Percentiles rank a stretch among this genome's conserved stretches.
These are phyloP conservation scores for Allium sativum DNA, from an alignment of 106 monocot genomes.

Conservation along the genomic window DNA sequence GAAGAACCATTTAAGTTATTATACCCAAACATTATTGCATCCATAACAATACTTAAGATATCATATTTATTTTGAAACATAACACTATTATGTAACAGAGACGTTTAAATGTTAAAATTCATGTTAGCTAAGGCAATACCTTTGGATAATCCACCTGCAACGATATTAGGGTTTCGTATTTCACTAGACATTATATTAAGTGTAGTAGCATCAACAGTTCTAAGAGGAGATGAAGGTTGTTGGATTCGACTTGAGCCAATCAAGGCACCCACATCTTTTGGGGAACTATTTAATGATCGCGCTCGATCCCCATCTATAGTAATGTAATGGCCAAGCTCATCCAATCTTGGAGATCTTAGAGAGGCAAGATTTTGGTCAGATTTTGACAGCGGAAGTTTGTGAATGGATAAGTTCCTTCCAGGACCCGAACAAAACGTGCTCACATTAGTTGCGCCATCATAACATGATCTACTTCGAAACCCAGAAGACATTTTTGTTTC, in stretches of 20 bases:
- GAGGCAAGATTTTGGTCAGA: conserved; percentile 56
- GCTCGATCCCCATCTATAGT: conserved; percentile 25
- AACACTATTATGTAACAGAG: not conserved
- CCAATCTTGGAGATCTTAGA: conserved; percentile 31
- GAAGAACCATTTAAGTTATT: no score
- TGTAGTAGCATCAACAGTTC: conserved; percentile 10
- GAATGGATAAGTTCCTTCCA: conserved; percentile 22
- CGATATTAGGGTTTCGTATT: conserved; percentile 13
- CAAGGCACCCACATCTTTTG: conserved; percentile 20
- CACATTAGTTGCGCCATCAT: conserved; percentile 20
- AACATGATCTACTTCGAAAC: conserved; percentile 18
- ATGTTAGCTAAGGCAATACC: conserved; percentile 22
- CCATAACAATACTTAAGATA: no score
- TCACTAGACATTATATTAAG: conserved; percentile 17
- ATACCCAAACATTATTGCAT: no score
- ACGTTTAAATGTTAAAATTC: not conserved
- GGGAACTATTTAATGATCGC: conserved; percentile 17
- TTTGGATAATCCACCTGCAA: conserved; percentile 15
- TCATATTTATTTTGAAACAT: no score
- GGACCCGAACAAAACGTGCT: conserved; percentile 31
- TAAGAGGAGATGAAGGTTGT: conserved; percentile 22
- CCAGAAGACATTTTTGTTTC: conserved; percentile 18
- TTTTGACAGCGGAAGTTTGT: conserved; percentile 37
- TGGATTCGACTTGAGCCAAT: conserved; percentile 14
- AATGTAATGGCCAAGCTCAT: conserved; percentile 26